Evolutionary conservation across 139 green algal genomes (phyloP).

Genomic region (Edaphochlamys debaryana): DNA sequence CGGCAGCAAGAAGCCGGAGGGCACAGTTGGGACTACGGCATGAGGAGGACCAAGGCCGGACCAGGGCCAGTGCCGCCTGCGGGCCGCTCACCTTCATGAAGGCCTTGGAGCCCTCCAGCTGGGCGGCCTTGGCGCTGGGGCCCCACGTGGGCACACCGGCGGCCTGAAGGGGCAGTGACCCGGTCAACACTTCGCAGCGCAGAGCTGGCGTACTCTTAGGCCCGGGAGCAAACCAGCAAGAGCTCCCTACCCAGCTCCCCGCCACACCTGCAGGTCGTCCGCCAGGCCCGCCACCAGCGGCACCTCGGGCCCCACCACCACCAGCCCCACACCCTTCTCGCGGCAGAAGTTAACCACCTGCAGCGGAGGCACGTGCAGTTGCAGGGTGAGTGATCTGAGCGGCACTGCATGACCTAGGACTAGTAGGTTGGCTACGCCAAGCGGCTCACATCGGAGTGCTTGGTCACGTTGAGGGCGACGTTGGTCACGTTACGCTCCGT

Average conservation of each 20-base stretch:
- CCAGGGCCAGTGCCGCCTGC: too few species aligned
- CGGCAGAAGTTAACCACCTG: conserved; percentile 85
- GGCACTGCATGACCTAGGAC: too few species aligned
- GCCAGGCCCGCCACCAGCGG: conserved; percentile 94
- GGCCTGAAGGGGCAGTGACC: background rate
- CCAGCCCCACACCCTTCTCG: conserved; percentile 77
- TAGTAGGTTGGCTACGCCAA: background rate
- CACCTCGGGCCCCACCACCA: conserved; percentile 92
- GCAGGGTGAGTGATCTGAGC: background rate
- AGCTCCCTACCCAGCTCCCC: too few species aligned
- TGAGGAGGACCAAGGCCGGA: too few species aligned
- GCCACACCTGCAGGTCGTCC: conserved; percentile 67
- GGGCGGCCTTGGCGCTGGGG: conserved; percentile 81
- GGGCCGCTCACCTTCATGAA: conserved; percentile 94
- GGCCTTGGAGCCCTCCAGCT: conserved; percentile 95
- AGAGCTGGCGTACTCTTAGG: too few species aligned
- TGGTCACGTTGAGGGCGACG: conserved; percentile 58
- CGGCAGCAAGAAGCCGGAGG: background rate
- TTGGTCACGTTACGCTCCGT: conserved; percentile 69
- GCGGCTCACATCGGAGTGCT: conserved; percentile 31
- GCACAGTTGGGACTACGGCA: too few species aligned
- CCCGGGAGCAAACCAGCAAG: too few species aligned
- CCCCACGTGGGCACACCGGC: conserved; percentile 90
- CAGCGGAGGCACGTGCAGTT: too few species aligned
- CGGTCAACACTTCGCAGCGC: too few species aligned